Base-by-base conservation (phyloP, 2,329 filamentous ascomycete genomes). In the Talaromyces sp. region DNA sequence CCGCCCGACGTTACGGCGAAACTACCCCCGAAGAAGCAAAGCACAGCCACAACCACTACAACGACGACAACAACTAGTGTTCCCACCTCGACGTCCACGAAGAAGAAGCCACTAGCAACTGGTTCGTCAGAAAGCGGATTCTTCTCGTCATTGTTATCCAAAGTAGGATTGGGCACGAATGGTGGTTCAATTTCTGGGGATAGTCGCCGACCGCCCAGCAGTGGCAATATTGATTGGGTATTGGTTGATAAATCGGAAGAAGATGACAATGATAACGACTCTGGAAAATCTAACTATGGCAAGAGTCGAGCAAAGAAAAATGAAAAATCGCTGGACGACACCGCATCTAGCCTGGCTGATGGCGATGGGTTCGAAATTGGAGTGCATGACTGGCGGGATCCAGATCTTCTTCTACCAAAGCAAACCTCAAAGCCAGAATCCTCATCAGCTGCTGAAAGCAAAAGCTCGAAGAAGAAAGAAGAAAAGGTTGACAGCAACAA, bases 311-410 rank as follows among this genome's bases (percentile, higher is more conserved):
- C 59, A 66, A 71, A 17, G 69, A 67, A 42, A 42, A 36, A 30
- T 55, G 64, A 17, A 54, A 67, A 68, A 17, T 60, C 65, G 28
- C 62, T 64, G 19, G 69, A 69, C 28, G 67, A 69, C 8, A 57
- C 68, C 2, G 70, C 68, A n/a, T 62, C 58, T 8, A 64, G 67
- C 33, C 63, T 67, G n/a, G 66, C 67, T 11, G 76, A 77, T 65
- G 72, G 79, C 54, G 88, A 92, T 71, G 85, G 83, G 61, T 93
- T 93, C 71, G 83, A 90, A 52, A 93, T 93, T 68, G 91, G 90
- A n/a, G 86, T 92, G 13, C 89, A 95, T 66, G 91, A 95, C 71
- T 93, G 91, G 91, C 84, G 90, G 66, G 91, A 95, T 72, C 88
- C 90, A 6, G 90, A 92, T 71, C 77, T 92, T 19, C 79, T 91